A percentile compares a stretch with the other conserved stretches of the same genome.
Conservation (phyloP, 2,329 filamentous ascomycete species). For the Penicillium paneum region DNA sequence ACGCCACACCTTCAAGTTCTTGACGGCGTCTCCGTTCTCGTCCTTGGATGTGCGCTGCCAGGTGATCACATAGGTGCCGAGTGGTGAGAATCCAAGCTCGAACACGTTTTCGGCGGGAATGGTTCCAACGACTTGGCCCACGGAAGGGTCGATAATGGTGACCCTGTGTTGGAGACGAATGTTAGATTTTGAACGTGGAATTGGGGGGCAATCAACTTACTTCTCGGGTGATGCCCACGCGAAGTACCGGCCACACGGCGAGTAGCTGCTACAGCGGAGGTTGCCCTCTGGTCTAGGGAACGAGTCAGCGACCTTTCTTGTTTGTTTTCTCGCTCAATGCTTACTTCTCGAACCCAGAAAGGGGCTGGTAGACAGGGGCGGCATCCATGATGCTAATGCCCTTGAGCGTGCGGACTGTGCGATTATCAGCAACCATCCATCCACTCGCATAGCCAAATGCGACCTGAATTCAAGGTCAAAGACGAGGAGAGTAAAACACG, state of each 20-base stretch:
- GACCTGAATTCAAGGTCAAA: background rate
- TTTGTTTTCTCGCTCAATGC: background rate
- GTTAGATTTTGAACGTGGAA: background rate
- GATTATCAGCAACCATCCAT: constrained; percentile 18
- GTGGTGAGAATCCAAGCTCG: constrained; percentile 90
- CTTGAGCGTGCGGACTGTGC: constrained; percentile 85
- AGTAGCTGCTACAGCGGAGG: constrained; percentile 92
- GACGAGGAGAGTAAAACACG: constrained; percentile 27
- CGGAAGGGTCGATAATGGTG: constrained; percentile 75
- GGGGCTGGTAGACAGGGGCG: constrained; percentile 78
- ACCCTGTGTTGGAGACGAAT: constrained; percentile 53
- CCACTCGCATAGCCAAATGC: background rate
- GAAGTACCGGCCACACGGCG: constrained; percentile 92
- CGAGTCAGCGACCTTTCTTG: constrained; percentile 12
- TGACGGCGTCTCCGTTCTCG: constrained; percentile 84
- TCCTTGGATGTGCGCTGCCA: constrained; percentile 95
- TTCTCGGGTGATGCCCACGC: constrained; percentile 85
- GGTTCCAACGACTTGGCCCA: constrained; percentile 69
- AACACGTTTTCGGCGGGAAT: constrained; percentile 81
- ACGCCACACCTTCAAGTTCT: constrained; percentile 97
- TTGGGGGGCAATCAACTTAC: constrained; percentile 39
- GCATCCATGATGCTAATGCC: constrained; percentile 91
- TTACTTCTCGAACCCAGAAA: constrained; percentile 70
- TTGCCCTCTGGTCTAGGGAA: constrained; percentile 76
- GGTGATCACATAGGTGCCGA: constrained; percentile 89